phyloP scores from a whole-genome alignment of 179 eudicot genomes.

The Vitellaria paradoxa region DNA sequence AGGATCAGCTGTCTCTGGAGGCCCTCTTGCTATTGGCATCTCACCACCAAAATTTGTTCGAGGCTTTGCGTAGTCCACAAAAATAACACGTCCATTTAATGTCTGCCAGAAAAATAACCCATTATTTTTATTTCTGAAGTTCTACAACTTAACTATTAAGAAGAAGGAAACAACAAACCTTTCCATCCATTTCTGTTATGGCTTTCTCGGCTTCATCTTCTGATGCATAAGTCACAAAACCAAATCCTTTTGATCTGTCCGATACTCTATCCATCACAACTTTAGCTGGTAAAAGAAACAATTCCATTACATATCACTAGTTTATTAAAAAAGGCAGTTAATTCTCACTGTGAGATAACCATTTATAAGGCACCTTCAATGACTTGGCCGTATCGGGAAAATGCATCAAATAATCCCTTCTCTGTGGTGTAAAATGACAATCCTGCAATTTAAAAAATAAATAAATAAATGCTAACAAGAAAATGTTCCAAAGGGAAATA shows the following conservation, averaged over 20 bases:
- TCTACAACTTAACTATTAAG: not conserved
- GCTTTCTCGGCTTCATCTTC: slow-evolving; percentile 77
- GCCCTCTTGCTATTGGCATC: slow-evolving; percentile 77
- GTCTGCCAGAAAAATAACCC: slow-evolving; percentile 35
- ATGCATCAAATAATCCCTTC: slow-evolving; percentile 59
- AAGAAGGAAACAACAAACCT: slow-evolving; percentile 30
- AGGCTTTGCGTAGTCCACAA: slow-evolving; percentile 64
- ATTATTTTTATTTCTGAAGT: slow-evolving; percentile 1
- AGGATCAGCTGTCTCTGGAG: slow-evolving; percentile 41
- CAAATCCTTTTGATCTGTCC: slow-evolving; percentile 71
- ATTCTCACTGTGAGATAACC: not conserved
- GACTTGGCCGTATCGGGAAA: slow-evolving; percentile 73
- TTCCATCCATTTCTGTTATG: slow-evolving; percentile 64
- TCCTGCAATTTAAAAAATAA: slow-evolving; percentile 35
- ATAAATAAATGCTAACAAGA: not conserved
- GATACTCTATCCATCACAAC: slow-evolving; percentile 63
- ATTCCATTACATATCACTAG: not conserved
- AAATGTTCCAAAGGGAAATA: not conserved
- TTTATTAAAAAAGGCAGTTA: not conserved
- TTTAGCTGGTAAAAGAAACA: slow-evolving; percentile 44
- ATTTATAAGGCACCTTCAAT: slow-evolving; percentile 43
- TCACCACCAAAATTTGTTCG: slow-evolving; percentile 24
- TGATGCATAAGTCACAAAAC: slow-evolving; percentile 74
- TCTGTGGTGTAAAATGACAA: slow-evolving; percentile 71
- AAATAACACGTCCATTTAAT: slow-evolving; percentile 60